Evolutionary conservation across 78 protist species (phyloP).

Genomic region (Capsaspora owczarzaki): DNA sequence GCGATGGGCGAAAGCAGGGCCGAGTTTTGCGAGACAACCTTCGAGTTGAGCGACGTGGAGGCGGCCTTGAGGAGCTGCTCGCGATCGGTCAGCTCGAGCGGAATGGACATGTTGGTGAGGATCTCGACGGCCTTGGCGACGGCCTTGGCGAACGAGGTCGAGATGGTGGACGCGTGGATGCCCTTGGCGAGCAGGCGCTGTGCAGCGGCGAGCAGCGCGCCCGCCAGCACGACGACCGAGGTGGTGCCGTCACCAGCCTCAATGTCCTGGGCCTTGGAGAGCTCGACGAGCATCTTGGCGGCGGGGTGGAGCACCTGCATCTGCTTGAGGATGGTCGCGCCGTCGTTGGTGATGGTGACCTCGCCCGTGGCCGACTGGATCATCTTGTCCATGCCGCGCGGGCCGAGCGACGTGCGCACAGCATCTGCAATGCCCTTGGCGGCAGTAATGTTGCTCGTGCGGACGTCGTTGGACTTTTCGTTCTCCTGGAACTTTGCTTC

Average conservation of each 20-base stretch:
- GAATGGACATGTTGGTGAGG: constrained; percentile 59
- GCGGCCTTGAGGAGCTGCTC: constrained; percentile 81
- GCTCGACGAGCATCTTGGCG: constrained; percentile 95
- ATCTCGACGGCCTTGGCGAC: constrained; percentile 53
- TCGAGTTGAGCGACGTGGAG: constrained; percentile 94
- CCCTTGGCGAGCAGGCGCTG: constrained; percentile 42
- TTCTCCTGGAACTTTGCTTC: constrained; percentile 7
- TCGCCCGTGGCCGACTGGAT: constrained; percentile 63
- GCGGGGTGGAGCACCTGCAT: constrained; percentile 92
- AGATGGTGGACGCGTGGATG: constrained; percentile 91
- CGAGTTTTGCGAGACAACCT: constrained; percentile 88
- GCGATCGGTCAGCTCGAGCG: constrained; percentile 81
- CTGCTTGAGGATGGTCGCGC: constrained; percentile 93
- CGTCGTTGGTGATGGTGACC: constrained; percentile 97
- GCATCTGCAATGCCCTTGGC: constrained; percentile 88
- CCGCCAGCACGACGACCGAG: constrained; percentile 94
- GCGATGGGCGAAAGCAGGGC: constrained; percentile 91
- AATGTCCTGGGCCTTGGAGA: constrained; percentile 96
- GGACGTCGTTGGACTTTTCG: constrained; percentile 22
- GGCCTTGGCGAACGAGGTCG: constrained; percentile 70
- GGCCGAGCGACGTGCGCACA: constrained; percentile 96
- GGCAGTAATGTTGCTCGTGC: constrained; percentile 32
- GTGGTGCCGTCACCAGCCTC: constrained; percentile 99
- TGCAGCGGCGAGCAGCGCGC: constrained; percentile 69
- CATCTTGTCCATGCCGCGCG: constrained; percentile 99